Percentiles rank a stretch among this genome's conserved stretches.
phyloP scores from a whole-genome alignment of 208 protist genomes.

The Leishmania lainsoni region DNA sequence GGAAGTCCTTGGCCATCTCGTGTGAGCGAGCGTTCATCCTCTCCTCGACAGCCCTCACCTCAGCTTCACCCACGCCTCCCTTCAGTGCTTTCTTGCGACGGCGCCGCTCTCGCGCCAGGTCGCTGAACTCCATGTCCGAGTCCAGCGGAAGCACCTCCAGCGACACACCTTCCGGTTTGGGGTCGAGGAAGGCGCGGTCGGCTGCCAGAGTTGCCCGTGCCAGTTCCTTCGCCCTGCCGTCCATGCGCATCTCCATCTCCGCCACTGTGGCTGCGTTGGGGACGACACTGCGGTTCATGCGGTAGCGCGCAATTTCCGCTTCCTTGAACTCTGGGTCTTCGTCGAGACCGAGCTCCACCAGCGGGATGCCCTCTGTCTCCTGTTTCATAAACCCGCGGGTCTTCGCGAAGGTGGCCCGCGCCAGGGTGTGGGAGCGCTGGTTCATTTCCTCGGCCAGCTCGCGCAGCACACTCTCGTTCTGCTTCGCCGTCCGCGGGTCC shows the following conservation, averaged over 20 bases:
- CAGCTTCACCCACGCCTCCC: constrained; percentile 39
- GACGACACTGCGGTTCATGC: constrained; percentile 28
- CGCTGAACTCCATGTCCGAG: constrained; percentile 61
- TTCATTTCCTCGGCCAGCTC: constrained; percentile 78
- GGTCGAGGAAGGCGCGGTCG: constrained; percentile 76
- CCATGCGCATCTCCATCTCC: constrained; percentile 59
- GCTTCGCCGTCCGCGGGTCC: constrained; percentile 53
- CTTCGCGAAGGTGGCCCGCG: constrained; percentile 66
- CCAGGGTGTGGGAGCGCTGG: constrained; percentile 68
- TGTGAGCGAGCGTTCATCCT: constrained; percentile 75
- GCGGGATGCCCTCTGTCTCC: constrained; percentile 73
- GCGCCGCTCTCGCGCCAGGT: constrained; percentile 62
- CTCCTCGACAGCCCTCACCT: constrained; percentile 55
- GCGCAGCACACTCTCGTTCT: constrained; percentile 66
- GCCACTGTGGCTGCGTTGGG: constrained; percentile 21
- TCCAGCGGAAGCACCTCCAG: constrained; percentile 73
- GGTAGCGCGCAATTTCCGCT: constrained; percentile 71
- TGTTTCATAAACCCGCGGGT: constrained; percentile 71
- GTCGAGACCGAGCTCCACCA: constrained; percentile 72
- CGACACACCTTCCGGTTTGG: constrained; percentile 79
- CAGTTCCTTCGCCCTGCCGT: constrained; percentile 53
- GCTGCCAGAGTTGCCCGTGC: constrained; percentile 53
- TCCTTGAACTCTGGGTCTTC: constrained; percentile 82
- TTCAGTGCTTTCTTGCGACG: constrained; percentile 59
- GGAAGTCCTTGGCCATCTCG: constrained; percentile 54